Base-by-base conservation (phyloP, 2,329 filamentous ascomycete genomes). In the Malbranchea zuffiana region DNA sequence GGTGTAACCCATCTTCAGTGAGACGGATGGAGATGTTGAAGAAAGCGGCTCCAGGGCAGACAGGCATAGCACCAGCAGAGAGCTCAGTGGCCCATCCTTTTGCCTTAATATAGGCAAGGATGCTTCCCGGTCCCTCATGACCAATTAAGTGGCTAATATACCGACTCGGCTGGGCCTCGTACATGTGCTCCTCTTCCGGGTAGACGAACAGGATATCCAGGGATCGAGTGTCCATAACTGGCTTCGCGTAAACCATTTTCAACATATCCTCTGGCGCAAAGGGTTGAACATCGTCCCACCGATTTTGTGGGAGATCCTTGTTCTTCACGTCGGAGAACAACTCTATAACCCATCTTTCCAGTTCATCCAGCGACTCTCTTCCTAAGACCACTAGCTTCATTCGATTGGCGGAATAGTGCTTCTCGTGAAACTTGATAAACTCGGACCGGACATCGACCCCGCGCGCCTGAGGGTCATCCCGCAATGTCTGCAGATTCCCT, bases 371-470 rank as follows among this genome's bases (percentile, higher is more conserved):
- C 4, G 76, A 69, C 57, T 95, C 87, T 34, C 80, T 74, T 1
- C 87, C 87, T 15, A 95, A 62, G 3, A 94, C 77, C 24, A 87
- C 85, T 33, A 95, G 67, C 67, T 93, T 94, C 83, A 94, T 94
- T 25, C 78, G 73, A 54, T 95, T 95, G 41, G 87, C 83, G 1
- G 87, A 94, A 61, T 95, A 95, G 54, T 93, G 80, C 52, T 78
- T 81, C 44, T 78, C 74, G 56, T 95, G 84, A 53, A 95, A 95
- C 45, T 86, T 80, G 47, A 95, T 92, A 54, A 95, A 95, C 58
- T 87, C 86, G 48, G 85, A 79, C 32, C 87, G 74, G 17, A 95
- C 82, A 56, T 90, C 83, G 49, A 95, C 73, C 3, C 85, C 85
- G 32, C 77, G 68, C 29, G 77, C 74, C 54, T 90, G 77, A 1